Percentiles rank a stretch among this genome's conserved stretches.
These are phyloP conservation scores for Lachnellula hyalina DNA, from an alignment of 2,329 filamentous ascomycete genomes.

Conservation along the genomic window DNA sequence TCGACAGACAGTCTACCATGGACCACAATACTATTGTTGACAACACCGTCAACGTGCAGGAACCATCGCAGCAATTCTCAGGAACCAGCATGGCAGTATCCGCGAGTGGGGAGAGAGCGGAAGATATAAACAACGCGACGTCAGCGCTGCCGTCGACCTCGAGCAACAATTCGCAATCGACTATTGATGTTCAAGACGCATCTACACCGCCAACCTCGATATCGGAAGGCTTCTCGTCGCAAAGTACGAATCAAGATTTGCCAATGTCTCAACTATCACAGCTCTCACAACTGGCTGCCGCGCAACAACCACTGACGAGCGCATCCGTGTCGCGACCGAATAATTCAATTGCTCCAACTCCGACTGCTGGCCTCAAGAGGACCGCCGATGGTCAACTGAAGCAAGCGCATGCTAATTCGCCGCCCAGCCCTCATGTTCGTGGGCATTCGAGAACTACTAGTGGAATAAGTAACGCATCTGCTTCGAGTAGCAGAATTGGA, in stretches of 20 bases:
- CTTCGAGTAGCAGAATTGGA: conserved; percentile 63
- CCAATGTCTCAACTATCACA: conserved; percentile 49
- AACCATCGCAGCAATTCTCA: conserved; percentile 4
- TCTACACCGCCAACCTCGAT: conserved; percentile 35
- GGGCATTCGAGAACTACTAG: conserved; percentile 70
- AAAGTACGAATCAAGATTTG: conserved; percentile 44
- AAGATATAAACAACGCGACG: conserved; percentile 7
- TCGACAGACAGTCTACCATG: conserved; percentile 18
- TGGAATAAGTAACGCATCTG: conserved; percentile 54
- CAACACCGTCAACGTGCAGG: conserved; percentile 11
- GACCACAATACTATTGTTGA: conserved; percentile 20
- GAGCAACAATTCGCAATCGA: conserved; percentile 41
- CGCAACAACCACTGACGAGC: conserved; percentile 36
- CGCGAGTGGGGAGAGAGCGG: conserved; percentile 4
- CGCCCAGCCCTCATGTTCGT: conserved; percentile 26
- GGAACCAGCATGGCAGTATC: conserved; percentile 8
- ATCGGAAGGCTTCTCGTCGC: conserved; percentile 31
- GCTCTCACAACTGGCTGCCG: conserved; percentile 53
- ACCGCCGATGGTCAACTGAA: conserved; percentile 74
- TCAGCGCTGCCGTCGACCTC: conserved; percentile 23
- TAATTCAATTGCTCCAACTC: conserved; percentile 18
- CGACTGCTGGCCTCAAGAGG: conserved; percentile 56
- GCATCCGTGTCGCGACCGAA: conserved; percentile 18
- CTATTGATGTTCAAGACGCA: conserved; percentile 36
- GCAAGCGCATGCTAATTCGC: conserved; percentile 42